Evolutionary conservation across 306 rosid species (phyloP), one percentile per base, ranked within the genome.

Genomic region (Trifolium subterraneum): DNA sequence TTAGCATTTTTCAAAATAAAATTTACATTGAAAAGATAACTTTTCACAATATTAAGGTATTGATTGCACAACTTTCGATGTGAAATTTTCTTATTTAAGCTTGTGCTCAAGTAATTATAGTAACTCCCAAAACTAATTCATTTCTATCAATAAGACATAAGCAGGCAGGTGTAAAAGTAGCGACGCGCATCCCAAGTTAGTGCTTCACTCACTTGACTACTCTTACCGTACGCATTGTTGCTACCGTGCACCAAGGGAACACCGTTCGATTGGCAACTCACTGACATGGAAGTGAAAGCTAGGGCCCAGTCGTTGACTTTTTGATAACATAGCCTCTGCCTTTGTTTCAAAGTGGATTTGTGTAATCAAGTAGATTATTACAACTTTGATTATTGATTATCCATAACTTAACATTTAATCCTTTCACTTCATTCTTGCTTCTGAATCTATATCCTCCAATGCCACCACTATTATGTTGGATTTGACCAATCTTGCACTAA

Each of bases 251-350:
- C 89, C 76, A 22, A 11, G 45, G 41, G 62, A 69, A 15, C 51
- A 81, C 45, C 83, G 22, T 64, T 36, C 55, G 1, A 3, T 62
- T 11, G 74, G 60, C 59, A 56, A 65, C 73, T 52, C 36, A 76
- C 68, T 60, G 47, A 78, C 82, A 72, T 14, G 54, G 13, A 70
- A 44, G 27, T 7, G 50, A 68, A 55, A 55, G 81, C 14, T 23
- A n/a, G 85, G 83, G 33, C 88, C 92, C 80, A 68, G 0, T 44
- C 76, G 90, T 90, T 90, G 96, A 88, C 90, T 77, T 74, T 31
- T 19, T 9, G 6, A 9, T 10, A 15, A 7, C 25, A 48, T 8
- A 76, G 35, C 85, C 85, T 71, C 79, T 72, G 8, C 44, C 70
- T 36, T 50, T 52, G 56, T 61, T 68, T 35, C 38, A 77, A 84